Evolutionary conservation across 805 yeast genomes (phyloP).

Genomic region (Cyberlindnera mycetangii): DNA sequence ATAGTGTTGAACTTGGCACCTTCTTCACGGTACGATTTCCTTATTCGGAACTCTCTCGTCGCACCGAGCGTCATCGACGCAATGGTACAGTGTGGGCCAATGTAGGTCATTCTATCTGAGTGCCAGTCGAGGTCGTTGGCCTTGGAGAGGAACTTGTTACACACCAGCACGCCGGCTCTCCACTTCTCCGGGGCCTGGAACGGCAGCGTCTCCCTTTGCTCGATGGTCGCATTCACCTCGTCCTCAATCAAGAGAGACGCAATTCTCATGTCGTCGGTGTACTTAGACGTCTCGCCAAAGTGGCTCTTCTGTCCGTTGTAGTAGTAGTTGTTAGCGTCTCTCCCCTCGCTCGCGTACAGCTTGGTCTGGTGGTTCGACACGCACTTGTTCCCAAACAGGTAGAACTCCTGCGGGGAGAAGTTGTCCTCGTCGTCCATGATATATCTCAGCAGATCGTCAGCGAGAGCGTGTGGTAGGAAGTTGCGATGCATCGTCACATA

Average conservation of each 20-base stretch:
- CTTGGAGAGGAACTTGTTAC: constrained; percentile 51
- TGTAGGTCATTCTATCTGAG: constrained; percentile 66
- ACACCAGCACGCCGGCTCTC: constrained; percentile 52
- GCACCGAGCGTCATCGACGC: constrained; percentile 70
- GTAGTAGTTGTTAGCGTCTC: constrained; percentile 21
- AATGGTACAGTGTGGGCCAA: constrained; percentile 70
- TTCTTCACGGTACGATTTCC: constrained; percentile 37
- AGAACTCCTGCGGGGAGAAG: constrained; percentile 47
- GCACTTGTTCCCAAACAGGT: constrained; percentile 61
- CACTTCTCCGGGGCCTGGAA: constrained; percentile 42
- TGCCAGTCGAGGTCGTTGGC: constrained; percentile 66
- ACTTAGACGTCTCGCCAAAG: constrained; percentile 27
- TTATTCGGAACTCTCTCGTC: constrained; percentile 61
- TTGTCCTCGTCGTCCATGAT: constrained; percentile 39
- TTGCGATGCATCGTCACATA: constrained; percentile 48
- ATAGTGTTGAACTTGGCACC: constrained; percentile 27
- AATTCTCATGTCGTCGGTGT: constrained; percentile 38
- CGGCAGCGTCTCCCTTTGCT: constrained; percentile 31
- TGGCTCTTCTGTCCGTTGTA: constrained; percentile 42
- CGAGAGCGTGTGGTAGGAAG: constrained; percentile 49
- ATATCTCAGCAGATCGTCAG: constrained; percentile 42
- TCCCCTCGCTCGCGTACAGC: constrained; percentile 32
- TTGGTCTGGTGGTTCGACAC: constrained; percentile 53
- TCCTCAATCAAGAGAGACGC: constrained; percentile 41
- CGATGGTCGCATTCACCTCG: constrained; percentile 36